Base-by-base conservation (phyloP, 805 yeast species). In the Kuraishia floccosa region DNA sequence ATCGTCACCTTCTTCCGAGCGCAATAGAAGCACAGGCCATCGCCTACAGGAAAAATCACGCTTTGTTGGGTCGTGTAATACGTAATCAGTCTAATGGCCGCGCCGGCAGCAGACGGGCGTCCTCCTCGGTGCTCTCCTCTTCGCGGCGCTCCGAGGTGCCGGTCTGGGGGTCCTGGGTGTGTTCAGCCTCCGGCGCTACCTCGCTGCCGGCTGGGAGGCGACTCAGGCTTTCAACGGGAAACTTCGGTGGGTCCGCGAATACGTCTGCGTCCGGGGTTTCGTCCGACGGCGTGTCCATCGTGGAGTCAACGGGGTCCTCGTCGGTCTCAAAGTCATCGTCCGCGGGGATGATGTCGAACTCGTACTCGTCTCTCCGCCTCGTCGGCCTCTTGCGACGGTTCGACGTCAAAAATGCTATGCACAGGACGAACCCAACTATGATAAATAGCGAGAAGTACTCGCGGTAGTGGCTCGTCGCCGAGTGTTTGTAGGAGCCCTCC, bases 321-420 rank as follows among this genome's bases (percentile, higher is more conserved):
- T 42, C 44, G n/a, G 37, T 39, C 15, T 41, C 48, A 15, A 32
- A 27, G 9, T 39, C 48, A 13, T 67, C 73, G 39, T 77, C 81
- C 6, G 80, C 78, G 13, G 76, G 79, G 27, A 81, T 81, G 28
- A 80, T 73, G 46, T 81, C 93, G 46, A 81, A 77, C 47, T 81
- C 91, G 44, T 70, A 76, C 24, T 76, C 85, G 43, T 78, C 72
- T 54, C 86, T 57, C 47, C 80, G 57, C 53, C 83, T 60, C 35
- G 58, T 47, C 20, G 50, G 54, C 21, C 50, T 45, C 50, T 57
- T 56, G 63, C 52, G 44, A 56, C 47, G 20, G 49, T 54, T 26
- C 49, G 45, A 50, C 57, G 54, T 63, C 41, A 49, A 64, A 43
- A 59, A 72, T 38, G 52, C 59, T 45, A 57, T 53, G 38, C 55